A percentile compares a stretch with the other conserved stretches of the same genome.
Evolutionary conservation across 306 rosid genomes (phyloP).

Genomic region (Luffa acutangula): DNA sequence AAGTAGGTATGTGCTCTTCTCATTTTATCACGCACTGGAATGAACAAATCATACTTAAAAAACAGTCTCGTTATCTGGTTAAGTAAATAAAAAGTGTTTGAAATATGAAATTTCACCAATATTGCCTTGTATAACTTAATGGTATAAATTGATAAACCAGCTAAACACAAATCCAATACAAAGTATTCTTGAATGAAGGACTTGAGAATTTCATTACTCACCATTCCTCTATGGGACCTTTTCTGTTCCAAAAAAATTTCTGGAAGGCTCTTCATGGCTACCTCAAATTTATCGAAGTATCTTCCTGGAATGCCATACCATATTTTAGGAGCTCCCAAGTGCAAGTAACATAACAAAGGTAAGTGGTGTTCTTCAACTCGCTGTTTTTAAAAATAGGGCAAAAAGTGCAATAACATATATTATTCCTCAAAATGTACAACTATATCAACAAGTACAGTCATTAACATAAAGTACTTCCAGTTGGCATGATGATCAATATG

Average conservation of each 20-base stretch:
- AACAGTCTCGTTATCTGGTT: not conserved
- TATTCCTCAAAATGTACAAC: not conserved
- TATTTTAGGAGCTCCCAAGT: conserved; percentile 70
- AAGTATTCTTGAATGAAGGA: conserved; percentile 8
- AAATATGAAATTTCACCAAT: not conserved
- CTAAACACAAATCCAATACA: not conserved
- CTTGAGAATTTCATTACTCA: conserved; percentile 25
- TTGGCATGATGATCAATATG: not conserved
- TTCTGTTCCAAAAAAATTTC: conserved; percentile 20
- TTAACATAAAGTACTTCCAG: not conserved
- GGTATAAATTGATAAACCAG: not conserved
- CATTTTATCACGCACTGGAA: not conserved
- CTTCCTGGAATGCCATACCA: conserved; percentile 67
- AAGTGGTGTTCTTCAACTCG: conserved; percentile 76
- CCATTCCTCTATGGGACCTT: conserved; percentile 32
- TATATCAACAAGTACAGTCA: not conserved
- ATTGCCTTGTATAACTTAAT: not conserved
- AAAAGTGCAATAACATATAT: not conserved
- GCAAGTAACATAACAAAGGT: conserved; percentile 53
- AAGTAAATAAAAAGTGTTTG: not conserved
- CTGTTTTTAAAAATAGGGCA: conserved; percentile 24
- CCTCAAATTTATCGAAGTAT: conserved; percentile 35
- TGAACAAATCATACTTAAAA: not conserved
- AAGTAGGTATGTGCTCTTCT: not conserved
- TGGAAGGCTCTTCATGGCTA: conserved; percentile 28